These are phyloP conservation scores for Trichoderma asperellum DNA, from an alignment of 2,329 filamentous ascomycete genomes.

Conservation along the genomic window DNA sequence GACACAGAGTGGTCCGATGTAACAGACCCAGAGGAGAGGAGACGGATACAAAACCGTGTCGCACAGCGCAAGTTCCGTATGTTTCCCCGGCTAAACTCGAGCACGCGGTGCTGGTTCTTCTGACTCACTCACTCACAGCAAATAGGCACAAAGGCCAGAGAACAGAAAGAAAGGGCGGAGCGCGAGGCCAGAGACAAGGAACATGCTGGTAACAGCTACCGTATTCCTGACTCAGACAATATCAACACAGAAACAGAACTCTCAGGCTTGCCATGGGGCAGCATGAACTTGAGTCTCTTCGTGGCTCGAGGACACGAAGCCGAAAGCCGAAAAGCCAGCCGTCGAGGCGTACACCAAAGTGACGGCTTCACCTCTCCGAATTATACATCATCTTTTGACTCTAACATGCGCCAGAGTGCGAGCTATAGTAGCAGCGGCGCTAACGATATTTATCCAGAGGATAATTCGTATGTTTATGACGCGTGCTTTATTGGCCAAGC, in stretches of 20 bases:
- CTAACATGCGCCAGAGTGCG: slow-evolving; percentile 35
- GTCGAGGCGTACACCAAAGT: slow-evolving; percentile 42
- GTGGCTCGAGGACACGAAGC: slow-evolving; percentile 56
- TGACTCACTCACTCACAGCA: slow-evolving; percentile 25
- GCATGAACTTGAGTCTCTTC: slow-evolving; percentile 63
- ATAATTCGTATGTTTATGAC: slow-evolving; percentile 37
- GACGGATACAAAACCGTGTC: slow-evolving; percentile 76
- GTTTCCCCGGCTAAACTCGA: slow-evolving; percentile 36
- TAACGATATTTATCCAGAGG: slow-evolving; percentile 43
- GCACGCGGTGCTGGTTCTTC: not conserved
- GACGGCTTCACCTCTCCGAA: slow-evolving; percentile 41
- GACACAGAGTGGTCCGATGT: slow-evolving; percentile 71
- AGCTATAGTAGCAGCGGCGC: slow-evolving; percentile 42
- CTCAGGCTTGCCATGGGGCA: slow-evolving; percentile 73
- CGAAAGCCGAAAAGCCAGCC: slow-evolving; percentile 50
- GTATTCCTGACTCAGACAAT: slow-evolving; percentile 61
- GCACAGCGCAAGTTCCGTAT: slow-evolving; percentile 77
- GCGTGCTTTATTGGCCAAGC: slow-evolving; percentile 5
- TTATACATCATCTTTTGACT: slow-evolving; percentile 37
- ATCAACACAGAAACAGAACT: slow-evolving; percentile 55
- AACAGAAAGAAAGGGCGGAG: slow-evolving; percentile 67
- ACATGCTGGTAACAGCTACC: slow-evolving; percentile 67
- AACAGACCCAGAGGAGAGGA: slow-evolving; percentile 69
- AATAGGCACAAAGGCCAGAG: slow-evolving; percentile 71
- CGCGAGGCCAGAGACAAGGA: slow-evolving; percentile 66